These are phyloP conservation scores for Biancaea sappan DNA, from an alignment of 306 rosid genomes.

Conservation along the genomic window DNA sequence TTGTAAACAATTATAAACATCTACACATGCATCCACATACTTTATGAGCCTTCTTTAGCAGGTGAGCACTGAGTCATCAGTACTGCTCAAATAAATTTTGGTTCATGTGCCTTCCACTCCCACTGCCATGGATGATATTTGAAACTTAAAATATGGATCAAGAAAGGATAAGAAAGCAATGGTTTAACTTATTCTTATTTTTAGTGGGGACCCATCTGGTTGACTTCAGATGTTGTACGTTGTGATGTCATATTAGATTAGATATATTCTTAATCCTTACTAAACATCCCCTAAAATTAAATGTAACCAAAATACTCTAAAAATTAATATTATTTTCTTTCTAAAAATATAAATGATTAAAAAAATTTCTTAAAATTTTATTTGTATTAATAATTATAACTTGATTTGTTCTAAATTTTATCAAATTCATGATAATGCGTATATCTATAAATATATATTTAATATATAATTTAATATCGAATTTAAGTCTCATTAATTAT, in stretches of 20 bases:
- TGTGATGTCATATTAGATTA: neutral
- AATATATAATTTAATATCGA: too few relatives aligned
- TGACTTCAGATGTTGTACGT: neutral
- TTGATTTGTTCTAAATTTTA: too few relatives aligned
- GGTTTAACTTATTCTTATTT: neutral
- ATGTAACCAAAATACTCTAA: too few relatives aligned
- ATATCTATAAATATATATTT: too few relatives aligned
- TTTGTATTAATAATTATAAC: too few relatives aligned
- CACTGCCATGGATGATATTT: slow-evolving; percentile 19
- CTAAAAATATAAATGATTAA: too few relatives aligned
- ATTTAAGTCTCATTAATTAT: too few relatives aligned
- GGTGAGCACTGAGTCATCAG: too few relatives aligned
- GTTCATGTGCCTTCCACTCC: slow-evolving; percentile 2
- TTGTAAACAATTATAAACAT: slow-evolving; percentile 25
- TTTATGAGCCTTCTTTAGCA: slow-evolving; percentile 17
- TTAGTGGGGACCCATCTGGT: neutral
- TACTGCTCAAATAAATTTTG: slow-evolving; percentile 18
- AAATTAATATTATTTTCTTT: too few relatives aligned
- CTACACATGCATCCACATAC: slow-evolving; percentile 13
- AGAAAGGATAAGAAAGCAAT: slow-evolving; percentile 6
- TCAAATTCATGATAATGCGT: too few relatives aligned
- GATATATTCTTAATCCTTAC: neutral
- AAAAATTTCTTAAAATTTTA: too few relatives aligned
- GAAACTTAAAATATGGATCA: slow-evolving; percentile 18
- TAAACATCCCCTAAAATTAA: neutral